Base-by-base conservation (phyloP, 257 asterid genomes). In the Eustoma russellianum region DNA sequence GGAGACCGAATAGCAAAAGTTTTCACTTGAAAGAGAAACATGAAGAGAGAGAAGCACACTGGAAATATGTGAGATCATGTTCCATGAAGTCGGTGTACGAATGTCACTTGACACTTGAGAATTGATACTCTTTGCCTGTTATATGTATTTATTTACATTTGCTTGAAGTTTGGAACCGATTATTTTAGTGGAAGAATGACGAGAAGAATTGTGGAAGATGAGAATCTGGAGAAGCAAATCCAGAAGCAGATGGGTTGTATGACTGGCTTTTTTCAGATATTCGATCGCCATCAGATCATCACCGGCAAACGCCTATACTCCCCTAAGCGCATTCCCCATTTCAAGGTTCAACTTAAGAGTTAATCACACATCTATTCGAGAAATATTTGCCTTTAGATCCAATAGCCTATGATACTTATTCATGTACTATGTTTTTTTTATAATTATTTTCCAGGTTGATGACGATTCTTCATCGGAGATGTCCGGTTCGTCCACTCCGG, bases 231-330 rank as follows among this genome's bases (percentile, higher is more conserved):
- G 64, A 76, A 73, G 69, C 86, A 80, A 47, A 61, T 78, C 0
- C 71, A 71, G 55, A 79, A 77, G 50, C 94, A 81, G 34, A 80
- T 86, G 91, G 94, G 96, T 14, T 87, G 96, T 74, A 87, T 87
- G 89, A 63, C 93, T 38, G 90, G 94, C 35, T 82, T 85, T 56
- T 79, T 82, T 24, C 95, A 88, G 33, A 68, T 85, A 46, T 88
- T 88, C 46, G 85, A 88, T 66, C 95, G 97, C 62, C 83, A 80
- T 56, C 95, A 82, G 69, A 68, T 80, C 53, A 33, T 82, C 17
- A 56, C 86, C 61, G 81, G 77, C 3, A 85, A 82, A 65, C 74
- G 84, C 46, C 66, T 76, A 56, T 71, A 67, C 47, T 48, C 82
- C 49, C 47, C 88, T 57, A 77, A 78, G 61, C 90, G 93, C 62